phyloP scores from a whole-genome alignment of 441 rosid genomes.

The Breynia disticha region DNA sequence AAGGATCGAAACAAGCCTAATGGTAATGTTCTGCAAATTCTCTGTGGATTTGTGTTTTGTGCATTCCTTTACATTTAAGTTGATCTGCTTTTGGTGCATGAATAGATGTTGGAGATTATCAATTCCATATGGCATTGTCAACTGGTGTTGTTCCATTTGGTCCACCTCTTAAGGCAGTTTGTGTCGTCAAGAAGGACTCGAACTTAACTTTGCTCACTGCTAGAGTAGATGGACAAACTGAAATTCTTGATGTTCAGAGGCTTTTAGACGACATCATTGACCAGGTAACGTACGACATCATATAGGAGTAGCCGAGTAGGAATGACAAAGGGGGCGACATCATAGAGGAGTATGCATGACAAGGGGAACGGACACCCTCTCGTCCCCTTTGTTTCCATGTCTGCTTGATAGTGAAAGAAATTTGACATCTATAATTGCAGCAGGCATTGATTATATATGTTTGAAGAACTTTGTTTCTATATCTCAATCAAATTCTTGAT shows the following conservation, averaged over 20 bases:
- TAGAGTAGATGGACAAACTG: slow-evolving; percentile 17
- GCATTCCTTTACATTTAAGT: not conserved
- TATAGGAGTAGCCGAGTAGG: too few relatives aligned
- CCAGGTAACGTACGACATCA: slow-evolving; percentile 15
- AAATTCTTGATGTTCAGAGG: slow-evolving; percentile 20
- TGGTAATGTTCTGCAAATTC: slow-evolving; percentile 17
- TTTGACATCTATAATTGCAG: too few relatives aligned
- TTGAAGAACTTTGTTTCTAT: too few relatives aligned
- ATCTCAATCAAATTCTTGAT: too few relatives aligned
- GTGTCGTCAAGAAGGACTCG: slow-evolving; percentile 18
- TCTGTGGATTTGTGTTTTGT: not conserved
- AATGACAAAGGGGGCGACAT: too few relatives aligned
- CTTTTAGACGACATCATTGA: slow-evolving; percentile 22
- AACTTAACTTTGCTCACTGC: slow-evolving; percentile 32
- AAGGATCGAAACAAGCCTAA: slow-evolving; percentile 26
- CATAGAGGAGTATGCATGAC: too few relatives aligned
- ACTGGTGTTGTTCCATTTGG: slow-evolving; percentile 37
- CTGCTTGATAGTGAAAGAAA: too few relatives aligned
- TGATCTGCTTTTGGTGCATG: not conserved
- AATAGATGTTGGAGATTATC: slow-evolving; percentile 30
- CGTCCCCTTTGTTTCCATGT: too few relatives aligned
- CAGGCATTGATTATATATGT: too few relatives aligned
- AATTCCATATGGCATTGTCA: slow-evolving; percentile 36
- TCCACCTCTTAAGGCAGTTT: slow-evolving; percentile 28
- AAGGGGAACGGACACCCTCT: too few relatives aligned